A percentile compares a stretch with the other conserved stretches of the same genome.
phyloP scores from a whole-genome alignment of 2,329 filamentous ascomycete genomes.

The Keithomyces neogunnii region DNA sequence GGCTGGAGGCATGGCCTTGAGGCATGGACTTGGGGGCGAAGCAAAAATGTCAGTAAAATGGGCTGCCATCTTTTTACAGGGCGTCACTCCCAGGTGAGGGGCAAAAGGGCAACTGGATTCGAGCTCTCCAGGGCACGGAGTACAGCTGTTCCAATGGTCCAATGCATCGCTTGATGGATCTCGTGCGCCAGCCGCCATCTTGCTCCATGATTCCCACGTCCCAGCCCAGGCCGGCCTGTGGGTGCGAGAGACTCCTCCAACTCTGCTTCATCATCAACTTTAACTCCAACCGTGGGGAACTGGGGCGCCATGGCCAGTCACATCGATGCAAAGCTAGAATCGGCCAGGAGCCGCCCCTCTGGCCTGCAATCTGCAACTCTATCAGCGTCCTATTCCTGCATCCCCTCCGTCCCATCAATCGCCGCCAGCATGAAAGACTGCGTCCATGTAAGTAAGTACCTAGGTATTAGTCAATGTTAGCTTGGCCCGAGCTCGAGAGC shows the following conservation, averaged over 20 bases:
- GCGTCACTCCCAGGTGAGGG: neutral
- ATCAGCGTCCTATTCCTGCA: neutral
- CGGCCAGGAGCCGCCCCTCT: neutral
- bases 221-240: too few species aligned
- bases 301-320: neutral
- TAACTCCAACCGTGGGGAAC: neutral
- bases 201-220: too few species aligned
- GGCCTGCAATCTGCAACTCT: neutral
- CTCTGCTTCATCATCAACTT: neutral
- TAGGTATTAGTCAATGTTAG: too few species aligned
- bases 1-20: neutral
- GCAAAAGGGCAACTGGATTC: neutral
- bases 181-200: too few species aligned
- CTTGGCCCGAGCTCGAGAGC: too few species aligned
- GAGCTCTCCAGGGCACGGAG: too few species aligned
- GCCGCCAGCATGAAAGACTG: too few species aligned
- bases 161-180: too few species aligned
- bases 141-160: too few species aligned
- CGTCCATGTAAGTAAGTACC: too few species aligned
- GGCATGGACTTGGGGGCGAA: neutral
- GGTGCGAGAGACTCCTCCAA: neutral
- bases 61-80: neutral
- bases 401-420: neutral
- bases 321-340: neutral
- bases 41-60: neutral